phyloP scores from a whole-genome alignment of 805 yeast species.

The Candida oleophila region DNA sequence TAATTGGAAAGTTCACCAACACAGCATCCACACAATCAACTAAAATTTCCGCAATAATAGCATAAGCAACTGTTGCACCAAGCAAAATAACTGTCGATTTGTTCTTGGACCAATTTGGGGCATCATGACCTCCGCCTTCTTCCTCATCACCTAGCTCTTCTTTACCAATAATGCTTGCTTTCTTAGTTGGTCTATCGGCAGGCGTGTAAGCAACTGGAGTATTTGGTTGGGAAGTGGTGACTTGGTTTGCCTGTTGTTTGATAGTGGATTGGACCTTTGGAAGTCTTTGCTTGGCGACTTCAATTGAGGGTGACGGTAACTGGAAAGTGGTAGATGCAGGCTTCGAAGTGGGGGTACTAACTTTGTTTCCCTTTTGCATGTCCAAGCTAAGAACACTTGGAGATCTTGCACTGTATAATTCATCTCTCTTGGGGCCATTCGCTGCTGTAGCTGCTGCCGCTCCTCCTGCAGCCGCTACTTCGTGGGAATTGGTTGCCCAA shows the following conservation, averaged over 20 bases:
- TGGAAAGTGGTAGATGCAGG: slow-evolving; percentile 4
- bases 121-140: slow-evolving; percentile 78
- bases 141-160: slow-evolving; percentile 21
- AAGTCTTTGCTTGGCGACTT: slow-evolving; percentile 16
- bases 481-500: slow-evolving; percentile 66
- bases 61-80: slow-evolving; percentile 83
- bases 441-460: no score
- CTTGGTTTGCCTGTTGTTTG: background rate
- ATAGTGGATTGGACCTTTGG: slow-evolving; percentile 5
- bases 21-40: slow-evolving; percentile 93
- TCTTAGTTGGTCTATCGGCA: background rate
- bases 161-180: background rate
- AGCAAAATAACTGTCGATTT: slow-evolving; percentile 82
- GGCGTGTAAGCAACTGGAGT: background rate
- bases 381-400: slow-evolving; percentile 39
- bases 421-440: slow-evolving; percentile 19
- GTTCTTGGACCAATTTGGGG: slow-evolving; percentile 92
- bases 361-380: slow-evolving; percentile 8
- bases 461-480: slow-evolving; percentile 24
- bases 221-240: no score
- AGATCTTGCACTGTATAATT: slow-evolving; percentile 24
- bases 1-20: slow-evolving; percentile 70
- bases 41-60: slow-evolving; percentile 89
- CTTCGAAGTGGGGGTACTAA: background rate
- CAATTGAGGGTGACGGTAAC: slow-evolving; percentile 18